phyloP scores from a whole-genome alignment of 1,139 yeast genomes.

The Nadsonia commutata region DNA sequence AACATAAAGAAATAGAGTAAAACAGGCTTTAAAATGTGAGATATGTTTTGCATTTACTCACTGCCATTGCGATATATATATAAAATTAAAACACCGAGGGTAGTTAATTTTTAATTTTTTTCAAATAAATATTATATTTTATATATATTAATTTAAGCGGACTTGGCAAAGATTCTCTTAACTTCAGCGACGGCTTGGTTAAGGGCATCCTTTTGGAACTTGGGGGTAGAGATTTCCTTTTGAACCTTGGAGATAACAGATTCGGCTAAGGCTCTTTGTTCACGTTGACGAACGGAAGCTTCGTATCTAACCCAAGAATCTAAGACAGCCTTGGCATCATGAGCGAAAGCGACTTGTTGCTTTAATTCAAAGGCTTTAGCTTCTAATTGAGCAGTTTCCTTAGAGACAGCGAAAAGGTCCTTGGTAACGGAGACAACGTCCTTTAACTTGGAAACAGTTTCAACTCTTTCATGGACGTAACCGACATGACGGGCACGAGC shows the following conservation, averaged over 20 bases:
- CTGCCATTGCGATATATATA: too few species aligned
- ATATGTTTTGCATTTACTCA: too few species aligned
- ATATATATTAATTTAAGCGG: constrained; percentile 6
- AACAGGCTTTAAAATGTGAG: too few species aligned
- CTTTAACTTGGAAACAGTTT: constrained; percentile 72
- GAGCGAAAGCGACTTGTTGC: constrained; percentile 76
- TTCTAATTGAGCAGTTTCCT: constrained; percentile 92
- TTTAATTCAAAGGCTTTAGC: constrained; percentile 85
- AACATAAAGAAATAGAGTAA: too few species aligned
- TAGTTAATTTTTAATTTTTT: too few species aligned
- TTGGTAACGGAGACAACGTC: constrained; percentile 87
- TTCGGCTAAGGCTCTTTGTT: constrained; percentile 83
- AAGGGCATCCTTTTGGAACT: constrained; percentile 87
- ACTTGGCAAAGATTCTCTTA: constrained; percentile 57
- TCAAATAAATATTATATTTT: too few species aligned
- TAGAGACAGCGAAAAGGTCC: constrained; percentile 81
- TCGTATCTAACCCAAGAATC: constrained; percentile 99
- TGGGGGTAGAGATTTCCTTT: constrained; percentile 70
- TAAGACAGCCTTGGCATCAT: constrained; percentile 85
- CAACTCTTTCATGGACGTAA: constrained; percentile 88
- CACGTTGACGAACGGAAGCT: constrained; percentile 89
- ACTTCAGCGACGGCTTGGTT: constrained; percentile 83
- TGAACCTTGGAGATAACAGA: constrained; percentile 80
- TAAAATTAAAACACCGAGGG: too few species aligned
- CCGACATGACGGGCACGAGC: constrained; percentile 83